Evolutionary conservation across 2,329 filamentous ascomycete genomes (phyloP).

Genomic region (Aspergillus ochraceus): DNA sequence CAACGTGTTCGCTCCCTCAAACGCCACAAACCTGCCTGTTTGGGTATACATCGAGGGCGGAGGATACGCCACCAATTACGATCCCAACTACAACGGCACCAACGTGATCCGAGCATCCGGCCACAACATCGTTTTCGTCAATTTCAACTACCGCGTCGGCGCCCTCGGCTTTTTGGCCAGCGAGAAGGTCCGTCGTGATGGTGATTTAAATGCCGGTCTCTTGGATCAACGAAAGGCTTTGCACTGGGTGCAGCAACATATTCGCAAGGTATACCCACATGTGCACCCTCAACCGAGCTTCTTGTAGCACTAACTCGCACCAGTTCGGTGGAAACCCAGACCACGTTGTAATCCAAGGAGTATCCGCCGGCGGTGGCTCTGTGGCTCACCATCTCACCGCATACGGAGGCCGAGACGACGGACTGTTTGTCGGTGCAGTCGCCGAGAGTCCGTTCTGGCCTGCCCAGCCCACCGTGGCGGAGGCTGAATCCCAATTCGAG

Average conservation of each 20-base stretch:
- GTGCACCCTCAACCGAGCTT: neutral
- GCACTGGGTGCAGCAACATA: slow-evolving; percentile 62
- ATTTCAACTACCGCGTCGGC: slow-evolving; percentile 69
- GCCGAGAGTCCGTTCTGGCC: slow-evolving; percentile 52
- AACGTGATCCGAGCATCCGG: slow-evolving; percentile 57
- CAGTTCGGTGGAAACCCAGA: slow-evolving; percentile 61
- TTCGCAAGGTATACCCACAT: slow-evolving; percentile 31
- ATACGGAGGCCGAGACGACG: slow-evolving; percentile 49
- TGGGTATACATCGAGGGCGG: slow-evolving; percentile 61
- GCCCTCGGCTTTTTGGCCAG: slow-evolving; percentile 63
- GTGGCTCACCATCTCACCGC: slow-evolving; percentile 56
- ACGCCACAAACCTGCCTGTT: slow-evolving; percentile 56
- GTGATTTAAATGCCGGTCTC: slow-evolving; percentile 63
- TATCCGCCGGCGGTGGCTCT: slow-evolving; percentile 62
- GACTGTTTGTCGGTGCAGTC: slow-evolving; percentile 50
- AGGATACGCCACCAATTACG: slow-evolving; percentile 56
- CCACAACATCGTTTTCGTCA: slow-evolving; percentile 64
- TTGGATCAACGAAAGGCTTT: slow-evolving; percentile 63
- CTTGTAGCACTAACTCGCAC: neutral
- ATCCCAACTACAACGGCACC: slow-evolving; percentile 57
- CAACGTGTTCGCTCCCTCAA: slow-evolving; percentile 33
- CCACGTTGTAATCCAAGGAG: slow-evolving; percentile 61
- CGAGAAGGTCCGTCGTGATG: slow-evolving; percentile 54
- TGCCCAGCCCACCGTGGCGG: slow-evolving; percentile 44
- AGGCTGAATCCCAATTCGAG: slow-evolving; percentile 51